phyloP scores from a whole-genome alignment of 345 rosid species.

The Acer yangbiense region DNA sequence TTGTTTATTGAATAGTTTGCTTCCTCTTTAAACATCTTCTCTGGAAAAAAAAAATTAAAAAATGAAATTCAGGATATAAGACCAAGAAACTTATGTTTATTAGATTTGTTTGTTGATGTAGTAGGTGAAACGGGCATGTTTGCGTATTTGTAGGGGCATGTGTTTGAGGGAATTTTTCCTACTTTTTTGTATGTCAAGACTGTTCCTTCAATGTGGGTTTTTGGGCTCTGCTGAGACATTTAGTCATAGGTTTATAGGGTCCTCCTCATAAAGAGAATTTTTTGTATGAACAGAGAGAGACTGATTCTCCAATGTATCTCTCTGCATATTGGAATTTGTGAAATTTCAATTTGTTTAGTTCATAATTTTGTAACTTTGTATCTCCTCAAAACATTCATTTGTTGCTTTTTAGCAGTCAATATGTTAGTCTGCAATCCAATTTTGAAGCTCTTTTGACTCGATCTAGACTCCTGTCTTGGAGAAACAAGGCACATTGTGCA shows the following conservation, averaged over 20 bases:
- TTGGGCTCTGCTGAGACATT: slow-evolving; percentile 28
- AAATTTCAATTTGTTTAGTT: slow-evolving; percentile 11
- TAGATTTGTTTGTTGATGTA: not conserved
- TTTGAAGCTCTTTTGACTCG: slow-evolving; percentile 57
- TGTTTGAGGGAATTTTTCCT: not conserved
- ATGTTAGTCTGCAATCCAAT: slow-evolving; percentile 31
- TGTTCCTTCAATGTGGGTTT: slow-evolving; percentile 31
- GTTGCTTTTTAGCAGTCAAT: slow-evolving; percentile 44
- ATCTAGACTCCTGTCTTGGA: slow-evolving; percentile 59
- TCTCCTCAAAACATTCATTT: slow-evolving; percentile 40
- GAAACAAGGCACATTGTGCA: slow-evolving; percentile 35
- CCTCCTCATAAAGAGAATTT: slow-evolving; percentile 30
- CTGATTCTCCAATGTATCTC: slow-evolving; percentile 19
- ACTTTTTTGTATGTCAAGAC: slow-evolving; percentile 15
- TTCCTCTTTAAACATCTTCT: slow-evolving; percentile 4
- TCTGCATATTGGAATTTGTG: slow-evolving; percentile 27
- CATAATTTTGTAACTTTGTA: slow-evolving; percentile 13
- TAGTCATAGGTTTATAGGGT: slow-evolving; percentile 14
- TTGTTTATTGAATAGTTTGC: slow-evolving; percentile 11
- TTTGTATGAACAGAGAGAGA: slow-evolving; percentile 23
- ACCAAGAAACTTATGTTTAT: not conserved
- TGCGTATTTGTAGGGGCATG: slow-evolving; percentile 32
- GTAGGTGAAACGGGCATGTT: slow-evolving; percentile 21
- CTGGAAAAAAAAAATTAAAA: not conserved
- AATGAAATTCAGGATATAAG: not conserved